Evolutionary conservation across 495 filamentous ascomycete genomes (phyloP).

Genomic region (Hypoxylon cercidicola): DNA sequence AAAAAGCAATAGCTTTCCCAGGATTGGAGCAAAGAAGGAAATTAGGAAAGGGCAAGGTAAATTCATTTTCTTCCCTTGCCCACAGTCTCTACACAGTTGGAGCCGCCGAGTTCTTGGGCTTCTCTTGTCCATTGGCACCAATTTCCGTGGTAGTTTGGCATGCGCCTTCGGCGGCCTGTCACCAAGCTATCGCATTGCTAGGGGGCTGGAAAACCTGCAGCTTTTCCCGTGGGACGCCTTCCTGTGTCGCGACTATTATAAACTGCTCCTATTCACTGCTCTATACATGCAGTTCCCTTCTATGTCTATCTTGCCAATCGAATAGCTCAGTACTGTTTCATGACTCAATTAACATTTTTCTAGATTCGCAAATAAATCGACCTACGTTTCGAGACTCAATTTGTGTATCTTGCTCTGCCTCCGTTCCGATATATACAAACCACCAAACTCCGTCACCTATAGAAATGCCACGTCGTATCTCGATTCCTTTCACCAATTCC

Average conservation of each 20-base stretch:
- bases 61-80: slow-evolving; percentile 6
- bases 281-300: background rate
- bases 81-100: background rate
- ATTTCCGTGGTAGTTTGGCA: slow-evolving; percentile 4
- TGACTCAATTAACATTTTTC: slow-evolving; percentile 16
- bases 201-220: background rate
- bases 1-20: background rate
- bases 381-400: slow-evolving; percentile 8
- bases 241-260: background rate
- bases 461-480: slow-evolving; percentile 65
- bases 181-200: no score
- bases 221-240: background rate
- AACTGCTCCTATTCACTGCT: background rate
- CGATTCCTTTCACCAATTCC: slow-evolving; percentile 45
- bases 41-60: slow-evolving; percentile 21
- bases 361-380: slow-evolving; percentile 22
- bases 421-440: slow-evolving; percentile 28
- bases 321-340: background rate
- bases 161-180: slow-evolving; percentile 11
- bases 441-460: slow-evolving; percentile 20
- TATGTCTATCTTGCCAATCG: background rate
- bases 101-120: slow-evolving; percentile 9
- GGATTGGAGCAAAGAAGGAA: slow-evolving; percentile 1
- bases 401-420: slow-evolving; percentile 8
- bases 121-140: slow-evolving; percentile 2